These are phyloP conservation scores for Nitzschia inconspicua DNA, from an alignment of 108 stramenopile species.

Conservation along the genomic window DNA sequence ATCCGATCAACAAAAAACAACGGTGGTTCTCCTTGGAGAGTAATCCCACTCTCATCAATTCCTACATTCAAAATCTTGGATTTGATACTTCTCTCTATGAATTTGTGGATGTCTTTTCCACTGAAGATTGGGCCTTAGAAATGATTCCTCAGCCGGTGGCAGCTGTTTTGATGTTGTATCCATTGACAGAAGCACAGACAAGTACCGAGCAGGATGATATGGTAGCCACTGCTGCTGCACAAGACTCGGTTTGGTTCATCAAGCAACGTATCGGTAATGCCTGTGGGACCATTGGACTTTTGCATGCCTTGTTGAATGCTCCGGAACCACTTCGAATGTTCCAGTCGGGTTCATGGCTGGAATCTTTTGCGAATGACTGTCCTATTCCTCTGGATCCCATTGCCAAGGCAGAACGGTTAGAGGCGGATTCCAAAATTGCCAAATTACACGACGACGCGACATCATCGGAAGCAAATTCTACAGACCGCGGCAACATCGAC, in stretches of 20 bases:
- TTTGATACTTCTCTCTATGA: slow-evolving; percentile 58
- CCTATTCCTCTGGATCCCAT: slow-evolving; percentile 37
- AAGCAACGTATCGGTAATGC: slow-evolving; percentile 80
- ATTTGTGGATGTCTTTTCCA: slow-evolving; percentile 73
- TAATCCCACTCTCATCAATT: slow-evolving; percentile 82
- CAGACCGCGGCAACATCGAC: slow-evolving; percentile 30
- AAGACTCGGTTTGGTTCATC: slow-evolving; percentile 55
- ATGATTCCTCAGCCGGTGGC: slow-evolving; percentile 72
- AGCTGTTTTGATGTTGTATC: slow-evolving; percentile 71
- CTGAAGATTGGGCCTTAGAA: slow-evolving; percentile 76
- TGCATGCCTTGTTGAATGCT: slow-evolving; percentile 64
- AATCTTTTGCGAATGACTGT: slow-evolving; percentile 35
- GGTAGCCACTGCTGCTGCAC: slow-evolving; percentile 3
- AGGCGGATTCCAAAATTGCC: slow-evolving; percentile 53
- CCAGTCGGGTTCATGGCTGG: slow-evolving; percentile 49
- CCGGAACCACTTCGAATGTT: slow-evolving; percentile 34
- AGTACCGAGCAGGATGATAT: slow-evolving; percentile 10
- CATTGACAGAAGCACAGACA: slow-evolving; percentile 43
- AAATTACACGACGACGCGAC: slow-evolving; percentile 61
- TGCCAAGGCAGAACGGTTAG: slow-evolving; percentile 56
- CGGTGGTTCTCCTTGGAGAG: slow-evolving; percentile 75
- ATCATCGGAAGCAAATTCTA: slow-evolving; percentile 37
- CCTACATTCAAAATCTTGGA: slow-evolving; percentile 74
- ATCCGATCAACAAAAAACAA: slow-evolving; percentile 7
- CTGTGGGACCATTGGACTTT: slow-evolving; percentile 79